Evolutionary conservation across 2,329 filamentous ascomycete species (phyloP).

Genomic region (Geoglossum cookeanum): DNA sequence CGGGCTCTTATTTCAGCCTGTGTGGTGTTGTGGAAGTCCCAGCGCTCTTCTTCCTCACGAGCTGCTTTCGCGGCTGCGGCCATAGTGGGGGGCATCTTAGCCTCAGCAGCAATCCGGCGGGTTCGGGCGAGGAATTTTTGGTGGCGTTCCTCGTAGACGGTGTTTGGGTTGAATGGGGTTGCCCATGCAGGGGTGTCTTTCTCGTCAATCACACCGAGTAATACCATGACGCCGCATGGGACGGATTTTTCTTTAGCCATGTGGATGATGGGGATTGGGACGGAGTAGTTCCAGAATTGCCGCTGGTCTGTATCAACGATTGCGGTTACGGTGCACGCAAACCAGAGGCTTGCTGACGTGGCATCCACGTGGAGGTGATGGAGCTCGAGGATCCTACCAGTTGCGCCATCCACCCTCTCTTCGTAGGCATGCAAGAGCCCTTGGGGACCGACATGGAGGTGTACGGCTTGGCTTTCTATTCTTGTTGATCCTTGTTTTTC

Average conservation of each 20-base stretch:
- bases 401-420: neutral
- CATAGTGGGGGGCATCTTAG: slow-evolving; percentile 21
- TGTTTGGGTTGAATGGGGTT: slow-evolving; percentile 20
- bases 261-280: slow-evolving; percentile 31
- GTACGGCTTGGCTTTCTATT: neutral
- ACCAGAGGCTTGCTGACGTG: slow-evolving; percentile 25
- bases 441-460: neutral
- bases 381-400: neutral
- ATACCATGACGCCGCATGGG: slow-evolving; percentile 39
- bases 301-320: slow-evolving; percentile 33
- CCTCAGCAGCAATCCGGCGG: slow-evolving; percentile 26
- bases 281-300: slow-evolving; percentile 40
- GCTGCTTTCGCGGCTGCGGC: slow-evolving; percentile 23
- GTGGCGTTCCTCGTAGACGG: slow-evolving; percentile 13
- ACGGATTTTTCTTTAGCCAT: slow-evolving; percentile 34
- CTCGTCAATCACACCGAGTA: slow-evolving; percentile 31
- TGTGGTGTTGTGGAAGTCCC: slow-evolving; percentile 4
- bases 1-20: slow-evolving; percentile 7
- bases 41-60: slow-evolving; percentile 19
- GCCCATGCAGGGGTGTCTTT: slow-evolving; percentile 36
- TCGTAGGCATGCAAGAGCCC: neutral
- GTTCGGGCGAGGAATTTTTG: slow-evolving; percentile 25
- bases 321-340: slow-evolving; percentile 36
- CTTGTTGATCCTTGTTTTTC: neutral
- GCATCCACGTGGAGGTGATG: neutral